Conservation (phyloP, 495 filamentous ascomycete genomes). For the Aspergillus sclerotiicarbonarius region DNA sequence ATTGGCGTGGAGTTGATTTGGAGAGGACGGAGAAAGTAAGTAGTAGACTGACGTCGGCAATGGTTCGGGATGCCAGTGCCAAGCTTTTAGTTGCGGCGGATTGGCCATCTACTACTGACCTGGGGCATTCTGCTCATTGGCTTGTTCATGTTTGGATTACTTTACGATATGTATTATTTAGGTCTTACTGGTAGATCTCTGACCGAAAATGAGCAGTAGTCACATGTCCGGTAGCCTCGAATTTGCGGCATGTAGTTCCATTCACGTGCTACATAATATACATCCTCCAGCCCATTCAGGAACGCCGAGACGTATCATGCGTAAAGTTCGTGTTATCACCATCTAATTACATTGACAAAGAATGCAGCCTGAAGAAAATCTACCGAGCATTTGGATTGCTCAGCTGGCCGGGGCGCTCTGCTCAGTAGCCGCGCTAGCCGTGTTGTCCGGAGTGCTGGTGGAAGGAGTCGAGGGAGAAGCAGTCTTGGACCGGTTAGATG, state of each 20-base stretch:
- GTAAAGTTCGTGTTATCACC: not conserved
- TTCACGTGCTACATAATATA: no score
- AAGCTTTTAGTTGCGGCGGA: constrained; percentile 2
- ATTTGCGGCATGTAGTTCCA: no score
- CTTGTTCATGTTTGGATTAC: no score
- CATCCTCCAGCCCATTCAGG: no score
- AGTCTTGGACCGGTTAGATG: constrained; percentile 57
- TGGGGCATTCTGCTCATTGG: no score
- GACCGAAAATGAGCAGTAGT: no score
- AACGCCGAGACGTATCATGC: not conserved
- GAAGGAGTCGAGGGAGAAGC: constrained; percentile 32
- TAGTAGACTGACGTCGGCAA: not conserved
- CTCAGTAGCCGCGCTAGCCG: constrained; percentile 22
- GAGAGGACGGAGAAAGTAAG: not conserved
- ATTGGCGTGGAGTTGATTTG: not conserved
- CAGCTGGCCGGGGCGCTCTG: constrained; percentile 34
- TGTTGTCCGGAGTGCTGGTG: constrained; percentile 18
- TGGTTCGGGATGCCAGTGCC: constrained; percentile 5
- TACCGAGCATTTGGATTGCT: not conserved
- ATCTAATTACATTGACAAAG: constrained; percentile 12
- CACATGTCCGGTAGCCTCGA: no score
- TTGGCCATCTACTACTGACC: not conserved
- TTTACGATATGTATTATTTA: no score
- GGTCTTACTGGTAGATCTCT: no score
- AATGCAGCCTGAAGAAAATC: not conserved